These are phyloP conservation scores for Albugo laibachii DNA, from an alignment of 352 stramenopile genomes.

Conservation along the genomic window DNA sequence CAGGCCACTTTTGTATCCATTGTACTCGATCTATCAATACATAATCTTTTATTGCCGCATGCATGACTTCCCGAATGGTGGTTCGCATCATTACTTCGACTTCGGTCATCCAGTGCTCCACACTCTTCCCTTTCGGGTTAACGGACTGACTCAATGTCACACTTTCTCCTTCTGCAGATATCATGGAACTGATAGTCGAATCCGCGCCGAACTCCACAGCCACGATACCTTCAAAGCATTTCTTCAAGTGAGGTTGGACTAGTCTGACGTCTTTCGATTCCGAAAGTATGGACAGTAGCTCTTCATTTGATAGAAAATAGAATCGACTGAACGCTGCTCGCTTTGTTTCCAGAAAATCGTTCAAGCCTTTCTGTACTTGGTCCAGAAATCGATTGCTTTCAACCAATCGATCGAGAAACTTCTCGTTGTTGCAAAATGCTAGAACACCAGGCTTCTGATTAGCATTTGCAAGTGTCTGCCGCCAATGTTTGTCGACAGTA, in stretches of 20 bases:
- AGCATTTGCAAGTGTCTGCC: conserved; percentile 67
- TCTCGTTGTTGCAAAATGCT: conserved; percentile 86
- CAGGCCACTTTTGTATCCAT: conserved; percentile 91
- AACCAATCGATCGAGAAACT: conserved; percentile 81
- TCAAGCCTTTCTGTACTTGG: conserved; percentile 88
- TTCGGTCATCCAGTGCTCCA: conserved; percentile 93
- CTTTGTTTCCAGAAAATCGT: conserved; percentile 91
- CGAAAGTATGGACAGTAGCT: conserved; percentile 88
- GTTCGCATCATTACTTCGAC: conserved; percentile 84
- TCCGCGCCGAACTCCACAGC: conserved; percentile 83
- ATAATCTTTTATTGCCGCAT: conserved; percentile 84
- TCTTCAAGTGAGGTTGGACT: conserved; percentile 90
- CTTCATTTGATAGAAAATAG: conserved; percentile 92
- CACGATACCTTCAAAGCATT: conserved; percentile 92
- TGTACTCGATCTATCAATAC: conserved; percentile 71
- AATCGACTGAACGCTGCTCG: conserved; percentile 84
- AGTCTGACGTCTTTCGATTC: conserved; percentile 89
- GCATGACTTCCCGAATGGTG: conserved; percentile 84
- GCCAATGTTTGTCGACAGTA: conserved; percentile 91
- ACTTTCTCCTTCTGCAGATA: conserved; percentile 78
- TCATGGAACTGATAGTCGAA: conserved; percentile 83
- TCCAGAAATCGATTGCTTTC: conserved; percentile 91
- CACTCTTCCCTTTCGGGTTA: conserved; percentile 86
- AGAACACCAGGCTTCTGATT: conserved; percentile 74
- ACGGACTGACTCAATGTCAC: conserved; percentile 69